Evolutionary conservation across 1,284 basidiomycete species (phyloP), one percentile per base, ranked within the genome.

Genomic region (Pascua sp.): DNA sequence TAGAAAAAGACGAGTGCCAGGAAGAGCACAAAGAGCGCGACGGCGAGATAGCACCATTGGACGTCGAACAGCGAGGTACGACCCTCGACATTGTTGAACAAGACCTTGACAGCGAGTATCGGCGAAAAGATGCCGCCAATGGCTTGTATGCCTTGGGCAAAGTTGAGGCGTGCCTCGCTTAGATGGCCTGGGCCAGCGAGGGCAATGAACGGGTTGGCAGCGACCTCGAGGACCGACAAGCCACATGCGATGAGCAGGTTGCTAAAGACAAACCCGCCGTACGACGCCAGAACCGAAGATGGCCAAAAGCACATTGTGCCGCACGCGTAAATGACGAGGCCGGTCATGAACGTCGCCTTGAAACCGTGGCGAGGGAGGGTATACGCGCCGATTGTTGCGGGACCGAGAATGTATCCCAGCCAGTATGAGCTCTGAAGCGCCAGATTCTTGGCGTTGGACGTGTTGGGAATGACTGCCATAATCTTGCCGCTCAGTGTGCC

Each of bases 241-340:
- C 76, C 76, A 18, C 66, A 53, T 16, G 70, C 71, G 49, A 71
- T 67, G 56, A 76, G 63, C 42, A 76, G 65, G 61, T 77, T 76
- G 60, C 69, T 72, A 51, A 77, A 65, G 61, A 76, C 67, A 59
- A 76, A 74, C 5, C 76, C 76, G 9, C 65, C 60, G 49, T 71
- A 76, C 38, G 70, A 72, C 41, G 59, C 55, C 2, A 76, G 65
- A 11, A 75, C 69, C 0, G 75, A 69, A 10, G 71, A 73, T 8
- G 76, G 76, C 76, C 75, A 77, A 57, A 76, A 77, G 10, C 71
- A 65, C 69, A 77, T 71, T 9, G 72, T 67, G 15, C 75, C 76
- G 43, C 62, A 60, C 0, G 69, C 68, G 52, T 72, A 76, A 39
- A 77, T 67, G 37, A 68, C 66, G 9, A 77, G 66, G 10, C 76